Evolutionary conservation across 306 rosid genomes (phyloP), one percentile per base, ranked within the genome.

Genomic region (Quercus suber): DNA sequence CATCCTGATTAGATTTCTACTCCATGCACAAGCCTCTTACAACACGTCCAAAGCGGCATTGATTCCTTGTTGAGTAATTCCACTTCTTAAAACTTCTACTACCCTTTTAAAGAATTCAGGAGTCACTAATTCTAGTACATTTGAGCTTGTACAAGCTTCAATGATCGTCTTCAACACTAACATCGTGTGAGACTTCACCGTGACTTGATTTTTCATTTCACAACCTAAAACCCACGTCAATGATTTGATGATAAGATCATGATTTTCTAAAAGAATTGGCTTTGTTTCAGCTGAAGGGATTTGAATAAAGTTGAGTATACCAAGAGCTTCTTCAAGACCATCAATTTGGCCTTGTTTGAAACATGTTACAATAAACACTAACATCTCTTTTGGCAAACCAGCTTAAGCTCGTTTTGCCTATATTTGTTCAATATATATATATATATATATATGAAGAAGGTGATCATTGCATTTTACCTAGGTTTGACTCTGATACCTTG

Each of bases 11-110:
- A 89, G 78, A 74, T 90, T 89, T 73, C 89, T 60, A 13, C 82
- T 86, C 73, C 69, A 49, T 0, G 87, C 81, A 72, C 87, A 84
- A 7, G 82, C 73, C 0, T 53, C 43, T 58, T 85, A 7, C 17
- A 92, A 10, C 3, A 90, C 70, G 2, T 85, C 76, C 64, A 92
- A 59, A 23, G 91, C 88, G 5, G 93, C 87, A 17, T 77, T 76
- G 1, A 69, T 5, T 3, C 90, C 97, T 21, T 89, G 86, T 51
- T 80, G 85, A 1, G 91, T 83, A 10, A 86, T 13, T 0, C 83
- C 87, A 3, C 71, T n/a, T 30, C 78, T 59, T 13, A 88, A 19
- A 33, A 87, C 33, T 35, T 55, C 81, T 14, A 79, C 79, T 6
- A 88, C 61, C 8, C n/a, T 72, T 27, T 65, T 67, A 52, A 90